Conservation (phyloP, 192 early-diverging fungal species). For the Backusella morwellensis region DNA sequence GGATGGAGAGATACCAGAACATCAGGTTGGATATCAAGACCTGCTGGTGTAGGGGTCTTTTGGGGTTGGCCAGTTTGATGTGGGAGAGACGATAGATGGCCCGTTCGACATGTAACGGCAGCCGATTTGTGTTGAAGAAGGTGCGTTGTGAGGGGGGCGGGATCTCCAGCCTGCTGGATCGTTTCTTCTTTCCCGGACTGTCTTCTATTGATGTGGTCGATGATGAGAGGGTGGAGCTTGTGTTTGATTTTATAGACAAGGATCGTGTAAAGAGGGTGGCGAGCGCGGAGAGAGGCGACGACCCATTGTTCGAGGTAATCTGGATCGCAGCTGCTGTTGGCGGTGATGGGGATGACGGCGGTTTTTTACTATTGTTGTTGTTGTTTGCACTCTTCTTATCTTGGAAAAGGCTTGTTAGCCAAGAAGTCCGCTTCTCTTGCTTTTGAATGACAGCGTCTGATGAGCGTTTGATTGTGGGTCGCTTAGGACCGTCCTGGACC, state of each 20-base stretch:
- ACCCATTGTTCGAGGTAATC: not conserved
- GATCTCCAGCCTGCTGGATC: not conserved
- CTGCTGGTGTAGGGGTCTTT: conserved; percentile 70
- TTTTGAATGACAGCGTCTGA: not conserved
- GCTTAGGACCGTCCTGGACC: not conserved
- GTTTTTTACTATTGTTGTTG: not conserved
- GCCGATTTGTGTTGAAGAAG: conserved; percentile 35
- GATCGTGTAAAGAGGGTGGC: not conserved
- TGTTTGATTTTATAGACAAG: not conserved
- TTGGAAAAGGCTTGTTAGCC: conserved; percentile 9
- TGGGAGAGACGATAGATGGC: conserved; percentile 77
- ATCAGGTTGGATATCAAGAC: conserved; percentile 79
- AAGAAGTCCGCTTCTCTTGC: conserved; percentile 6
- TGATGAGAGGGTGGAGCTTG: not conserved
- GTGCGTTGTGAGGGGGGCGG: conserved; percentile 3
- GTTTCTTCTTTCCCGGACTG: conserved; percentile 2
- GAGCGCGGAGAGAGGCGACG: not conserved
- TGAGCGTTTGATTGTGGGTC: not conserved
- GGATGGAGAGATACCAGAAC: conserved; percentile 80
- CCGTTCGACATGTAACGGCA: conserved; percentile 74
- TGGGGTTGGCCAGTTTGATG: conserved; percentile 68
- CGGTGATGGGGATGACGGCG: not conserved
- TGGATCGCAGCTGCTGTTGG: not conserved
- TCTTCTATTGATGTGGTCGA: not conserved
- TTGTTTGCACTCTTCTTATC: not conserved